phyloP scores from a whole-genome alignment of 2,329 filamentous ascomycete genomes.

The Sordariomycetes sp. region DNA sequence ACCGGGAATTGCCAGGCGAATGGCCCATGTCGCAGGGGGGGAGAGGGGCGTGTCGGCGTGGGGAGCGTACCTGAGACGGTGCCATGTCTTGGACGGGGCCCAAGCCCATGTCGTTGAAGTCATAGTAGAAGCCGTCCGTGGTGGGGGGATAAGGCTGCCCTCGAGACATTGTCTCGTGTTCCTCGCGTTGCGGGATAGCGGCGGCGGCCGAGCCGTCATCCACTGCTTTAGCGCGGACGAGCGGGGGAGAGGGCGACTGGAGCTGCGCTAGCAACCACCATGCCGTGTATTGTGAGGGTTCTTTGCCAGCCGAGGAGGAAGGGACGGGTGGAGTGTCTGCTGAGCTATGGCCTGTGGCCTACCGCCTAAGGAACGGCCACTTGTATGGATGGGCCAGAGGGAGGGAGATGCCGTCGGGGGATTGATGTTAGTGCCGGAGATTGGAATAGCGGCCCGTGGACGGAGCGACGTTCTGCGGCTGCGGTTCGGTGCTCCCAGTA shows the following conservation, averaged over 20 bases:
- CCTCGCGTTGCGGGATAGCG: background rate
- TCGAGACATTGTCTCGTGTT: constrained; percentile 20
- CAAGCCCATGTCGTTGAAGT: constrained; percentile 12
- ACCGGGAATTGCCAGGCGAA: background rate
- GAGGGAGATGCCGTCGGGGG: background rate
- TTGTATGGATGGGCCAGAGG: too few species aligned
- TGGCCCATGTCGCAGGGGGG: too few species aligned
- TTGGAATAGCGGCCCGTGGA: background rate
- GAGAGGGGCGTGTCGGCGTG: background rate
- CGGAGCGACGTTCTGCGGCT: background rate
- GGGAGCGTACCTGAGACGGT: constrained; percentile 10
- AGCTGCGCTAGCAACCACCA: background rate
- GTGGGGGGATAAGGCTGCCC: constrained; percentile 17
- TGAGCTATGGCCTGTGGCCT: background rate
- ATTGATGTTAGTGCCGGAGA: background rate
- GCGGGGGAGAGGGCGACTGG: background rate
- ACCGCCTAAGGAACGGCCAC: too few species aligned
- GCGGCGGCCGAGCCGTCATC: background rate
- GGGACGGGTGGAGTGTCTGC: background rate
- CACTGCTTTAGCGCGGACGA: background rate
- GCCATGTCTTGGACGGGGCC: constrained; percentile 16
- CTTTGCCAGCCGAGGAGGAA: background rate
- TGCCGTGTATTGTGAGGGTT: background rate
- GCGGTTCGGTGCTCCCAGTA: background rate
- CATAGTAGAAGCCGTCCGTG: constrained; percentile 14